Evolutionary conservation across 1,284 basidiomycete genomes (phyloP).

Genomic region (Neotropicomus parvogracilis): DNA sequence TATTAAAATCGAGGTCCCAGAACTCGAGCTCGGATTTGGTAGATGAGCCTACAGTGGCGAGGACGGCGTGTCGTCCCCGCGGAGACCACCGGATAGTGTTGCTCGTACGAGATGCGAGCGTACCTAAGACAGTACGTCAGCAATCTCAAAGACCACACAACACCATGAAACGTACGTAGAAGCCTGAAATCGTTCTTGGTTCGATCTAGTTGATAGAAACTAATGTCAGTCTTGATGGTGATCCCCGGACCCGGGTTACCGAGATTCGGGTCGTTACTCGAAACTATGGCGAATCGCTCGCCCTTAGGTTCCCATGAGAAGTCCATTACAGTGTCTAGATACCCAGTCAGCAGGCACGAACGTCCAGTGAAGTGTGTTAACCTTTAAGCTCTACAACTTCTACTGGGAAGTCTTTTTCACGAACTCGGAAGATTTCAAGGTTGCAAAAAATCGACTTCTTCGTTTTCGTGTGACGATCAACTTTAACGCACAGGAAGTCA

Average conservation of each 20-base stretch:
- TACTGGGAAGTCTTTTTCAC: constrained; percentile 97
- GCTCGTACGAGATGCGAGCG: constrained; percentile 82
- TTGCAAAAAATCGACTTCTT: constrained; percentile 99
- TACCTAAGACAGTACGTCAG: constrained; percentile 45
- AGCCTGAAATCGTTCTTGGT: constrained; percentile 94
- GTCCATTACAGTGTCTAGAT: constrained; percentile 86
- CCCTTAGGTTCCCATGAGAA: constrained; percentile 99
- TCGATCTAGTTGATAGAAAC: constrained; percentile 94
- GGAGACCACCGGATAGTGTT: constrained; percentile 99
- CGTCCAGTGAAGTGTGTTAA: constrained; percentile 27
- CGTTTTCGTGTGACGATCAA: constrained; percentile 98
- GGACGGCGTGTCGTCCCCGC: constrained; percentile 91
- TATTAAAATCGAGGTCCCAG: constrained; percentile 95
- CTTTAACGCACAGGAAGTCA: constrained; percentile 98
- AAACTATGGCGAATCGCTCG: constrained; percentile 94
- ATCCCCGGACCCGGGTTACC: constrained; percentile 86
- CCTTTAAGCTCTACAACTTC: constrained; percentile 98
- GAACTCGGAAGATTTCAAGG: constrained; percentile 94
- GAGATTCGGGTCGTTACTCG: constrained; percentile 91
- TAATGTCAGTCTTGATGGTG: constrained; percentile 93
- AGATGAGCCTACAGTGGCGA: constrained; percentile 93
- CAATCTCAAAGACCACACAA: constrained; percentile 1
- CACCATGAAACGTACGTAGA: constrained; percentile 56
- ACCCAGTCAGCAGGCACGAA: constrained; percentile 9
- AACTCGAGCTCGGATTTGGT: constrained; percentile 98